Evolutionary conservation across 1,284 basidiomycete species (phyloP).

Genomic region (Marasmius tenuissimus): DNA sequence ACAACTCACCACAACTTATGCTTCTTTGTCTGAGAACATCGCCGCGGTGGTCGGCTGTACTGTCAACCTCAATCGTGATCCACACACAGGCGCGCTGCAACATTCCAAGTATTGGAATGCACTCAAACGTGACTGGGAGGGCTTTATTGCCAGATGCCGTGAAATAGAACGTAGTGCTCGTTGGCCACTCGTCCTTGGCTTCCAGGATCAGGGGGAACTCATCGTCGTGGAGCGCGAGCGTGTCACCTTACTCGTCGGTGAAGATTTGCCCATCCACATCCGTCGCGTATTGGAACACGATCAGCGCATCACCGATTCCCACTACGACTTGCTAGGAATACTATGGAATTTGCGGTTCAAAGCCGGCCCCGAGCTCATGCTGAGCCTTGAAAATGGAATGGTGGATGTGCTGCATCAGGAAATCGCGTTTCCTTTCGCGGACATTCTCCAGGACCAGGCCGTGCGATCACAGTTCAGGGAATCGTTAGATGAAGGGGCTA

Average conservation of each 20-base stretch:
- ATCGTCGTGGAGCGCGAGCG: constrained; percentile 80
- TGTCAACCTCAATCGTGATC: constrained; percentile 70
- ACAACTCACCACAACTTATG: constrained; percentile 59
- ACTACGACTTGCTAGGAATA: constrained; percentile 55
- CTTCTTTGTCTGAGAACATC: constrained; percentile 74
- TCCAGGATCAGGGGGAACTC: constrained; percentile 50
- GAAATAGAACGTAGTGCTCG: constrained; percentile 84
- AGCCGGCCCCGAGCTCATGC: constrained; percentile 55
- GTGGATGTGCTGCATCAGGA: constrained; percentile 71
- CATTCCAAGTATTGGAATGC: constrained; percentile 81
- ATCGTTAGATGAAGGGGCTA: constrained; percentile 55
- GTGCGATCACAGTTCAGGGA: constrained; percentile 50
- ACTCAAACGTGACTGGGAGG: constrained; percentile 90
- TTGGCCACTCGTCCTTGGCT: constrained; percentile 75
- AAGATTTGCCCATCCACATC: constrained; percentile 67
- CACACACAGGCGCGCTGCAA: constrained; percentile 77
- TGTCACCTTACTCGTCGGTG: constrained; percentile 57
- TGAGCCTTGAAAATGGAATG: constrained; percentile 56
- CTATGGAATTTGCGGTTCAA: constrained; percentile 60
- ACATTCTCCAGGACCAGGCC: constrained; percentile 70
- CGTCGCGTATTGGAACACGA: constrained; percentile 46
- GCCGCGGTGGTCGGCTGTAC: constrained; percentile 86
- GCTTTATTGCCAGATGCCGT: constrained; percentile 85
- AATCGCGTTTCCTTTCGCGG: constrained; percentile 69
- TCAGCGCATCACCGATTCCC: constrained; percentile 41